phyloP scores from a whole-genome alignment of 2,329 filamentous ascomycete genomes.

The Phyllosticta citriasiana region DNA sequence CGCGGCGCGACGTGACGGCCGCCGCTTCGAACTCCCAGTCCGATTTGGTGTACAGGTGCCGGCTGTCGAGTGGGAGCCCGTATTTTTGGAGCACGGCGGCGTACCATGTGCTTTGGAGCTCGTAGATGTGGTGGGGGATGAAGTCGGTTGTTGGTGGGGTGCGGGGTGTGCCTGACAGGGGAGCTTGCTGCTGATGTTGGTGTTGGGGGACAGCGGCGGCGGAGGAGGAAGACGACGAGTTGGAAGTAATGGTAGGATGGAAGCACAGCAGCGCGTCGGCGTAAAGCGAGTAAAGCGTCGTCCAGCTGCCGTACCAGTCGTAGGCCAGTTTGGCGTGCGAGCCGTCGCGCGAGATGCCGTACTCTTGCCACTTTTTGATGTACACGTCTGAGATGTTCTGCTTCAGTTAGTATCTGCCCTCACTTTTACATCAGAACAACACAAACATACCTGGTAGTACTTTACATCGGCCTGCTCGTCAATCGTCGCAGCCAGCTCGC shows the following conservation, averaged over 20 bases:
- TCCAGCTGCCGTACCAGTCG: constrained; percentile 71
- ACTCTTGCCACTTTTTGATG: constrained; percentile 60
- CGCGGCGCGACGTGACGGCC: constrained; percentile 59
- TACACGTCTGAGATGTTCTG: constrained; percentile 54
- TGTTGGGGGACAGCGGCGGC: constrained; percentile 10
- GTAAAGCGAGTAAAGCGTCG: constrained; percentile 78
- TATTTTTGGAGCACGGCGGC: constrained; percentile 68
- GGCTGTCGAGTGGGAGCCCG: constrained; percentile 70
- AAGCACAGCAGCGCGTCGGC: constrained; percentile 74
- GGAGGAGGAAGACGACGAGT: constrained; percentile 10
- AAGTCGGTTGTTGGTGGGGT: constrained; percentile 40
- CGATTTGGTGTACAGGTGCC: constrained; percentile 77
- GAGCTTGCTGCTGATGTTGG: constrained; percentile 35
- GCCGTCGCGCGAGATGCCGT: constrained; percentile 58
- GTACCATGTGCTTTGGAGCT: constrained; percentile 74
- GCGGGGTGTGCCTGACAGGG: constrained; percentile 11
- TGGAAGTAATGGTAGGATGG: constrained; percentile 46
- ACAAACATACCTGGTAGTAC: constrained; percentile 42
- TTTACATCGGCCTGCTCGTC: constrained; percentile 47
- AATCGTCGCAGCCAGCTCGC: constrained; percentile 54
- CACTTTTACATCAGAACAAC: not conserved
- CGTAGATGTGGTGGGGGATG: constrained; percentile 67
- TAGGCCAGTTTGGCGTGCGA: constrained; percentile 72
- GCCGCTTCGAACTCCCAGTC: constrained; percentile 90
- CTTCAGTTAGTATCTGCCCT: constrained; percentile 5